Evolutionary conservation across 805 yeast genomes (phyloP).

Genomic region (Scheffersomyces stipitis): DNA sequence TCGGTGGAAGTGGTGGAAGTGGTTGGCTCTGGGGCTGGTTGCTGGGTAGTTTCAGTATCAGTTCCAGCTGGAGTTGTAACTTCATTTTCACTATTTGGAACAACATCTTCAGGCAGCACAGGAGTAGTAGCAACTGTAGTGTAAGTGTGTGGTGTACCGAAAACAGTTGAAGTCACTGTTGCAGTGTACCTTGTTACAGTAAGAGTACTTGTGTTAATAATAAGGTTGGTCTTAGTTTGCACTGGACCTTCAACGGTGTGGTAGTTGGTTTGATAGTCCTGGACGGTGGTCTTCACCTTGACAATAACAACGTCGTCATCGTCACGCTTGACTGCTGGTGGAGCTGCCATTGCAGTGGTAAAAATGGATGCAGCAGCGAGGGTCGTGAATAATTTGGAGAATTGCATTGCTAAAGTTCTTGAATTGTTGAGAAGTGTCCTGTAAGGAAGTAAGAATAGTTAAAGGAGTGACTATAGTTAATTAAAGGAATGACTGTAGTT

Average conservation of each 20-base stretch:
- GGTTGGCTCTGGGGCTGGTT: conserved; percentile 1
- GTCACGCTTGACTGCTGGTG: conserved; percentile 15
- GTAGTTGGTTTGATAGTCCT: conserved; percentile 32
- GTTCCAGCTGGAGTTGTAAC: conserved; percentile 1
- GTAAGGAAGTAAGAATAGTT: not conserved
- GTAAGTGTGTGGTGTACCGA: conserved; percentile 36
- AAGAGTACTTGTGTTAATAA: conserved; percentile 30
- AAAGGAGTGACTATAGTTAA: conserved; percentile 21
- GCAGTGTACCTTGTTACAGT: conserved; percentile 44
- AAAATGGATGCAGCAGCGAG: conserved; percentile 19
- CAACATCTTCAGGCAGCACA: conserved; percentile 15
- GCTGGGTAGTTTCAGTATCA: conserved; percentile 1
- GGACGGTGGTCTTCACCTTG: conserved; percentile 34
- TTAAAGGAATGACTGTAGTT: conserved; percentile 14
- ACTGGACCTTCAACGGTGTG: conserved; percentile 31
- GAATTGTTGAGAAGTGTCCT: not conserved
- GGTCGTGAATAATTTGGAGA: conserved; percentile 21
- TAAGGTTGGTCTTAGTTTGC: conserved; percentile 27
- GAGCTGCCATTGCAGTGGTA: conserved; percentile 19
- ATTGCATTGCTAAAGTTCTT: conserved; percentile 19
- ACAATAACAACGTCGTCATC: conserved; percentile 30
- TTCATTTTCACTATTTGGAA: conserved; percentile 7
- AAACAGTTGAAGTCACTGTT: conserved; percentile 42
- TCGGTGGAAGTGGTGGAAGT: conserved; percentile 5
- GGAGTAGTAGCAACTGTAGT: conserved; percentile 37